phyloP scores from a whole-genome alignment of 768 basidiomycete species.

The Gymnopilus dilepis region DNA sequence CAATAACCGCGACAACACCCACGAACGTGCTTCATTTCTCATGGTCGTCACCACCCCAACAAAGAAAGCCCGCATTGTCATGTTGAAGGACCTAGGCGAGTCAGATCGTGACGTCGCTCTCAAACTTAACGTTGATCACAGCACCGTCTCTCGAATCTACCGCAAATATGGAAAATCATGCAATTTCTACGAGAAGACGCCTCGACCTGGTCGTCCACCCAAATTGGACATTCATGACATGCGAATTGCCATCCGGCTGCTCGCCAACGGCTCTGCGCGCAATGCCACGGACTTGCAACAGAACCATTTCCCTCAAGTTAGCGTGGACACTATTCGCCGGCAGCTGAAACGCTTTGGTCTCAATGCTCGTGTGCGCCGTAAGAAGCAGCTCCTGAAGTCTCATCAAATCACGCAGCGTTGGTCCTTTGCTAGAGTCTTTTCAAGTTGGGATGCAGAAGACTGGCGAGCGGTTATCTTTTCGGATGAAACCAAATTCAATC shows the following conservation, averaged over 20 bases:
- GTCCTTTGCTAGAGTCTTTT: neutral
- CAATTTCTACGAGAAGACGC: neutral
- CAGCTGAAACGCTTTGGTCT: neutral
- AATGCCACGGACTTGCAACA: neutral
- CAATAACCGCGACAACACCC: no score
- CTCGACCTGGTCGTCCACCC: neutral
- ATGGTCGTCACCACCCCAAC: neutral
- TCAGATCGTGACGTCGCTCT: neutral
- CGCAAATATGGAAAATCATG: neutral
- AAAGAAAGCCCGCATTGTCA: conserved; percentile 1
- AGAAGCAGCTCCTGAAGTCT: neutral
- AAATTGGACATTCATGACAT: neutral
- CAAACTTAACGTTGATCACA: neutral
- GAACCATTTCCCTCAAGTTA: neutral
- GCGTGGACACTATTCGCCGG: neutral
- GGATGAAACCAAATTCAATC: conserved; percentile 3
- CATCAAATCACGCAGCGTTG: neutral
- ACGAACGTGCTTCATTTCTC: no score
- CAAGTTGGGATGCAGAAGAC: no score
- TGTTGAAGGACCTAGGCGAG: neutral
- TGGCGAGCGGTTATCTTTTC: neutral
- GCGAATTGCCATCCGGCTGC: neutral
- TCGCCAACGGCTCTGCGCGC: neutral
- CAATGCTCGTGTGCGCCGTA: neutral
- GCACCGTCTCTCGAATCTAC: neutral